These are phyloP conservation scores for Amphirosellinia nigrospora DNA, from an alignment of 495 filamentous ascomycete species.

Conservation along the genomic window DNA sequence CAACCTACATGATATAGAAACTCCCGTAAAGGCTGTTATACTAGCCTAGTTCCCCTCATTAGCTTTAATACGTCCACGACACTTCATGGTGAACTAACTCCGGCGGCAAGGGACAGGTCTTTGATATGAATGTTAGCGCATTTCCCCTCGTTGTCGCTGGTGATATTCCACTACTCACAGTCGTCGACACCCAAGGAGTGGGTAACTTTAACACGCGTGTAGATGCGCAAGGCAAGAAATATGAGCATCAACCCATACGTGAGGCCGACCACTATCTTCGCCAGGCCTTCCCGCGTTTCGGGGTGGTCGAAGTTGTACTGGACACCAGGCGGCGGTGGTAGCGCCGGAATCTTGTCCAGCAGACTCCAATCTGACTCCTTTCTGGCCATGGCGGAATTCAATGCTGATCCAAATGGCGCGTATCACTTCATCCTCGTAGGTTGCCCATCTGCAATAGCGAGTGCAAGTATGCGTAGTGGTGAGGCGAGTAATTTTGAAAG, in stretches of 20 bases:
- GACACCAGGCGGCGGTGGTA: slow-evolving; percentile 29
- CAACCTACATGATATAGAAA: slow-evolving; percentile 25
- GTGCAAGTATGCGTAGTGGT: neutral
- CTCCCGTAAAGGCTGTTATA: slow-evolving; percentile 24
- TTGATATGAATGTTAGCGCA: slow-evolving; percentile 17
- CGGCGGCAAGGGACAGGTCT: slow-evolving; percentile 28
- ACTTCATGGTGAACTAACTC: slow-evolving; percentile 22
- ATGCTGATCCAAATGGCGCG: neutral
- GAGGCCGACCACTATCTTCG: slow-evolving; percentile 23
- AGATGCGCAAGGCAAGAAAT: slow-evolving; percentile 31
- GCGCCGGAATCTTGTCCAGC: slow-evolving; percentile 26
- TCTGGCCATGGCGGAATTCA: neutral
- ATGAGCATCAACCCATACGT: slow-evolving; percentile 26
- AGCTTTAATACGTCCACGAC: neutral
- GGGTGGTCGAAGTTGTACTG: slow-evolving; percentile 29
- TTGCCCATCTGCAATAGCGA: neutral
- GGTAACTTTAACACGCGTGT: slow-evolving; percentile 25
- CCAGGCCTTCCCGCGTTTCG: slow-evolving; percentile 13
- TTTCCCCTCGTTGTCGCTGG: neutral
- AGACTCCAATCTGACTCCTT: slow-evolving; percentile 10
- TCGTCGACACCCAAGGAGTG: slow-evolving; percentile 26
- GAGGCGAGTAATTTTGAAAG: neutral
- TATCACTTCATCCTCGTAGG: neutral
- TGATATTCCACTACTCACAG: slow-evolving; percentile 17
- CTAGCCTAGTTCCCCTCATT: slow-evolving; percentile 15